phyloP scores from a whole-genome alignment of 2,329 filamentous ascomycete genomes.

The Ciborinia camelliae region DNA sequence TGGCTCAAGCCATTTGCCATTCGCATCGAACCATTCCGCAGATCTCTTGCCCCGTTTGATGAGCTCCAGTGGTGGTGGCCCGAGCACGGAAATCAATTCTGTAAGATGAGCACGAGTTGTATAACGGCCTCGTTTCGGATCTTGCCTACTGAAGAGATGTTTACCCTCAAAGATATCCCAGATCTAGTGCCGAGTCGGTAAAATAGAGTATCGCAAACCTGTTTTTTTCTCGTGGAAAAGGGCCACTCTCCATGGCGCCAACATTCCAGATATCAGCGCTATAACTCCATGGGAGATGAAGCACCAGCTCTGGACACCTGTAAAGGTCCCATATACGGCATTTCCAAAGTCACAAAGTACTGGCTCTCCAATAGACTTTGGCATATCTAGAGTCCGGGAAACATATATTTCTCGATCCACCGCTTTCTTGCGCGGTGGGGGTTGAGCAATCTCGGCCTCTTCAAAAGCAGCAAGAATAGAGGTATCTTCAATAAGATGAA shows the following conservation, averaged over 20 bases:
- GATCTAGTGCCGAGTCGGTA: constrained; percentile 17
- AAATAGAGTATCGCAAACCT: not conserved
- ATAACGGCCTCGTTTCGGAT: constrained; percentile 95
- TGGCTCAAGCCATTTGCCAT: not conserved
- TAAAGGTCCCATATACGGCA: constrained; percentile 53
- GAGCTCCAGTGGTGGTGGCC: constrained; percentile 87
- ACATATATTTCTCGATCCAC: constrained; percentile 24
- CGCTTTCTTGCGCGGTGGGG: constrained; percentile 25
- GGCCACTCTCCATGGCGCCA: constrained; percentile 79
- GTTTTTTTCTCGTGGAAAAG: not conserved
- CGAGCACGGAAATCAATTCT: constrained; percentile 92
- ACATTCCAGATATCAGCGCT: constrained; percentile 99
- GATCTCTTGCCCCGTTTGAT: constrained; percentile 61
- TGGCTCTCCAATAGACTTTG: constrained; percentile 11
- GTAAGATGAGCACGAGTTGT: constrained; percentile 82
- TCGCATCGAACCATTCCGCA: not conserved
- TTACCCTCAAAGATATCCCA: constrained; percentile 83
- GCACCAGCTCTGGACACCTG: constrained; percentile 88
- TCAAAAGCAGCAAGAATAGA: constrained; percentile 26
- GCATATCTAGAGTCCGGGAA: constrained; percentile 20
- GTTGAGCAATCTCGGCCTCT: constrained; percentile 21
- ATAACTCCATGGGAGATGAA: constrained; percentile 93
- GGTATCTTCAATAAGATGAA: constrained; percentile 24
- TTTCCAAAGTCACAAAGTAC: constrained; percentile 24
- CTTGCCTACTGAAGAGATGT: constrained; percentile 93